These are phyloP conservation scores for Boletus tomentosulus DNA, from an alignment of 768 basidiomycete genomes.

Conservation along the genomic window DNA sequence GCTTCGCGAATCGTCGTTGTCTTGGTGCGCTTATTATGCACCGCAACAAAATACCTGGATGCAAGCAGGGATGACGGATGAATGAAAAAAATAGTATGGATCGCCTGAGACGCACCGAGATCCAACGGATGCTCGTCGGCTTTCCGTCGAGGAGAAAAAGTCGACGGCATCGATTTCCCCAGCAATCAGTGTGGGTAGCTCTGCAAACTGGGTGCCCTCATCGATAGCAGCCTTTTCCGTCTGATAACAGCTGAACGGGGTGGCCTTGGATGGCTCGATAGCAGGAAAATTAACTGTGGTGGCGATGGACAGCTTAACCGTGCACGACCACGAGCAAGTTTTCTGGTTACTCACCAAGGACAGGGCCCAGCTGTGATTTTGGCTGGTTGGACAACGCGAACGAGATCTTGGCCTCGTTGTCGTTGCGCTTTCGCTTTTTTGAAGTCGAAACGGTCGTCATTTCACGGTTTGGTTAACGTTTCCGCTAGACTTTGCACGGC, in stretches of 20 bases:
- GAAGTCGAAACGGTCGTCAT: constrained; percentile 26
- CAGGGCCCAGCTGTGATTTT: constrained; percentile 42
- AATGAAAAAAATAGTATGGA: constrained; percentile 1
- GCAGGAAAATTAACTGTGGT: constrained; percentile 61
- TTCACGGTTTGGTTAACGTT: constrained; percentile 14
- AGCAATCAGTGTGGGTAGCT: constrained; percentile 47
- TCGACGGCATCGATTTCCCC: constrained; percentile 86
- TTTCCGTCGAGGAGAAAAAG: constrained; percentile 65
- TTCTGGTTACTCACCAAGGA: constrained; percentile 42
- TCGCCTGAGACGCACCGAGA: constrained; percentile 54
- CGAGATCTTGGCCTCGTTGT: constrained; percentile 32
- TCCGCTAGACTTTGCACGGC: constrained; percentile 3
- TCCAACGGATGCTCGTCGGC: constrained; percentile 46
- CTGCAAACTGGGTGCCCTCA: constrained; percentile 30
- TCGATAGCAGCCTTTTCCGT: constrained; percentile 30
- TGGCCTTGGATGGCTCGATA: constrained; percentile 51
- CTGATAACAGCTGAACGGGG: constrained; percentile 58
- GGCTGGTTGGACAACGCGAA: constrained; percentile 36
- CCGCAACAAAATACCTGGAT: constrained; percentile 74
- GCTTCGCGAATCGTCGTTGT: constrained; percentile 66
- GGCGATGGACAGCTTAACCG: constrained; percentile 8
- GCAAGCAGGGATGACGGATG: neutral
- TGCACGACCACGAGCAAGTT: constrained; percentile 26
- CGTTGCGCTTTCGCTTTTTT: constrained; percentile 50
- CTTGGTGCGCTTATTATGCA: constrained; percentile 74